These are phyloP conservation scores for Malassezia sympodialis DNA, from an alignment of 1,284 basidiomycete genomes.

Conservation along the genomic window DNA sequence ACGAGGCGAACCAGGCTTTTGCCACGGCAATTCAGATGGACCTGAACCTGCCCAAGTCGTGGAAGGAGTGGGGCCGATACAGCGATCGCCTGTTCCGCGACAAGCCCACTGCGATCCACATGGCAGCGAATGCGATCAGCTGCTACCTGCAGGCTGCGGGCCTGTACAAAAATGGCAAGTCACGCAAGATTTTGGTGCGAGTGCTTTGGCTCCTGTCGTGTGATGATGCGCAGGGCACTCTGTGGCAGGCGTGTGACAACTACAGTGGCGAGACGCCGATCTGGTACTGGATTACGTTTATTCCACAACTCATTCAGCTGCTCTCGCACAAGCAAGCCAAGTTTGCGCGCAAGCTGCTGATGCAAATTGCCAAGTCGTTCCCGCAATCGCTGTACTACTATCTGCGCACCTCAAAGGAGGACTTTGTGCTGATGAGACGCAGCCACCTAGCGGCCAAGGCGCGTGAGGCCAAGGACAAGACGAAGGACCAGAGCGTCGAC, in stretches of 20 bases:
- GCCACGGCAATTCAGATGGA: constrained; percentile 69
- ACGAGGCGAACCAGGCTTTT: constrained; percentile 87
- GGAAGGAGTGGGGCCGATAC: constrained; percentile 96
- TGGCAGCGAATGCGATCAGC: constrained; percentile 80
- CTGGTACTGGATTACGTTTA: constrained; percentile 98
- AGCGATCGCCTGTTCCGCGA: constrained; percentile 84
- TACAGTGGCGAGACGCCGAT: constrained; percentile 93
- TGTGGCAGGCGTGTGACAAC: constrained; percentile 82
- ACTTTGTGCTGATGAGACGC: constrained; percentile 54
- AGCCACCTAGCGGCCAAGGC: constrained; percentile 30
- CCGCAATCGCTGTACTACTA: constrained; percentile 97
- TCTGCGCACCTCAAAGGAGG: constrained; percentile 80
- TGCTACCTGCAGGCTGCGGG: constrained; percentile 97
- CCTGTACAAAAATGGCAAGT: constrained; percentile 87
- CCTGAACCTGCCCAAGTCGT: constrained; percentile 86
- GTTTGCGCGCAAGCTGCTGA: constrained; percentile 77
- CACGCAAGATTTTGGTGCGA: constrained; percentile 77
- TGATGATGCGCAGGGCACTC: constrained; percentile 66
- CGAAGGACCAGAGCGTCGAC: constrained; percentile 15
- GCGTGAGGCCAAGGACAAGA: constrained; percentile 44
- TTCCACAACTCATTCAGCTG: constrained; percentile 87
- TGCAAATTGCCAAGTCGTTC: constrained; percentile 81
- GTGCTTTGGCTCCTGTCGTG: constrained; percentile 93
- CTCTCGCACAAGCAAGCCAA: constrained; percentile 83
- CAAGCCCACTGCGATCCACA: constrained; percentile 31